Conservation (phyloP, 208 protist genomes). For the Herpetomonas muscarum region DNA sequence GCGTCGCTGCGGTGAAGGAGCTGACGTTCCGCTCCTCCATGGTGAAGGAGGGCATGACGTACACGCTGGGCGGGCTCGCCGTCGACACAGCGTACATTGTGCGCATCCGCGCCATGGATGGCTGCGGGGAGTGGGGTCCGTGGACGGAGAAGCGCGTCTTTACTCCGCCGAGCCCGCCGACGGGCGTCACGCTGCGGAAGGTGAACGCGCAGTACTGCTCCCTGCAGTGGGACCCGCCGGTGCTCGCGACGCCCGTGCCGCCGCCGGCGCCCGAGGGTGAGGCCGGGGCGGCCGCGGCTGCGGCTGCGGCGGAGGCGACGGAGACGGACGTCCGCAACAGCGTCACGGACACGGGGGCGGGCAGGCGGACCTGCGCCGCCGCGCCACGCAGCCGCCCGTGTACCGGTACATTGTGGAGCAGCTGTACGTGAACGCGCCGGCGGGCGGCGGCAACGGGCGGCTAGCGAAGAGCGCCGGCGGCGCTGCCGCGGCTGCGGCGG, state of each 20-base stretch:
- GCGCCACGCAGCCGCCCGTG: background rate
- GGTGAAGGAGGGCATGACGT: constrained; percentile 14
- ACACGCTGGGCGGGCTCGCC: constrained; percentile 33
- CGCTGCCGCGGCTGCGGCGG: background rate
- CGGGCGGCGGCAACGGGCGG: constrained; percentile 4
- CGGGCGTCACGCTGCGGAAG: constrained; percentile 55
- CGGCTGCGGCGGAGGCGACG: background rate
- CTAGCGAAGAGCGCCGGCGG: constrained; percentile 3
- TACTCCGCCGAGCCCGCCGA: constrained; percentile 70
- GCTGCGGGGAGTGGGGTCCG: constrained; percentile 59
- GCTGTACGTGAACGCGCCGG: constrained; percentile 14
- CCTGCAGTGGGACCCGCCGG: constrained; percentile 73
- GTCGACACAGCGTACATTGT: constrained; percentile 64
- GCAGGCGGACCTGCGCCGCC: background rate
- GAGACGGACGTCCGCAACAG: background rate
- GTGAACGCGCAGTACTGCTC: constrained; percentile 75
- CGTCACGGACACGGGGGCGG: background rate
- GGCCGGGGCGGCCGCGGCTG: background rate
- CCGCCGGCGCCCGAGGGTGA: background rate
- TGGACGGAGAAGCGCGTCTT: constrained; percentile 59
- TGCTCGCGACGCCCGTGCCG: constrained; percentile 3
- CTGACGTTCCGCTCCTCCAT: constrained; percentile 8
- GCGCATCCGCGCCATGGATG: constrained; percentile 73
- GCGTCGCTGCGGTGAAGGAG: constrained; percentile 4
- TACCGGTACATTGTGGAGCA: constrained; percentile 87